Evolutionary conservation across 371 early-diverging fungal genomes (phyloP), one percentile per base, ranked within the genome.

Genomic region (Fennellomyces sp.): DNA sequence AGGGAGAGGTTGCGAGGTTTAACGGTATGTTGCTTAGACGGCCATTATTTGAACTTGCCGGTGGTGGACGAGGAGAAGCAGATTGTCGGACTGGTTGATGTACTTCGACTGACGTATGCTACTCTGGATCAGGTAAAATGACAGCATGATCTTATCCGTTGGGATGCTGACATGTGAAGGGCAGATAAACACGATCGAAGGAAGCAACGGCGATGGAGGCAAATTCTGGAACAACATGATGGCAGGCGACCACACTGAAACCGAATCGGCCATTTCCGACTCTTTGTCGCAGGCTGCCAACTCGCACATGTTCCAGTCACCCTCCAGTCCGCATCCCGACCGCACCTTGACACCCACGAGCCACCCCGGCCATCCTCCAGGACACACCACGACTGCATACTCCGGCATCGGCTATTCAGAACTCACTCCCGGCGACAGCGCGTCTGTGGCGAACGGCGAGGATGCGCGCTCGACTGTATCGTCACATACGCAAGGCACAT

Each of bases 41-140:
- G 95, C n/a, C 94, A 95, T 63, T 98, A 95, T 72, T 84, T 97
- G 39, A 97, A 98, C 72, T 78, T 98, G 49, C 98, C 98, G 0
- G 95, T 98, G 11, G 86, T 97, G 35, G 93, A 94, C 45, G 88
- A 85, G 13, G 81, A 78, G 27, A 82, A 78, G 57, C 84, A 84
- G 45, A 84, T 93, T 58, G 76, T 95, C 12, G 97, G 98, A 17
- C 75, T 98, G 42, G 93, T 97, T 10, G 97, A 98, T 70, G 97
- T 98, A 6, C 82, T 96, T 66, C 90, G 90, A 49, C 79, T 98
- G 59, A 97, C 97, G 17, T 92, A 93, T 62, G 88, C 87, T 13
- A 89, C 89, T 11, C 73, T 91, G 62, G 92, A 91, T 69, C 90
- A 88, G 76, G 79, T 80, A 72, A 31, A 41, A n/a, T n/a, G n/a